Base-by-base conservation (phyloP, 2,329 filamentous ascomycete genomes). In the Paecilomyces sp. region DNA sequence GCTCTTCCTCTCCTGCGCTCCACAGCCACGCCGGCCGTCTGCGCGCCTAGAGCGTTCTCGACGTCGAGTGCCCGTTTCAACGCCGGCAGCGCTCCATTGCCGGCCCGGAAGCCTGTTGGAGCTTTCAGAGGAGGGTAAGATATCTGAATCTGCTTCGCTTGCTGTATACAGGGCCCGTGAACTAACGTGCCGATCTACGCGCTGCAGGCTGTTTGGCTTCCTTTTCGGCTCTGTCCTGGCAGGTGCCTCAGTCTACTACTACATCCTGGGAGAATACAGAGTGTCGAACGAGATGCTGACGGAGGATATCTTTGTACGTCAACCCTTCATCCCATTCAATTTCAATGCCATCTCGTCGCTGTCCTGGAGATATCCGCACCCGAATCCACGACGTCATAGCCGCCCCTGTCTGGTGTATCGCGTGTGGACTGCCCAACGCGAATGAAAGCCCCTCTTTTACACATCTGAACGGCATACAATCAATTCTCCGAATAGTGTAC, bases 301-400 rank as follows among this genome's bases (percentile, higher is more conserved):
- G 62, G 92, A 96, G 78, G 93, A 97, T 77, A 96, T 97, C 75
- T 93, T 93, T 78, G 93, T 97, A 84, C 77, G 91, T 88, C 58
- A 57, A 28, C 30, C 25, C 58, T 9, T 47, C 41, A 34, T 53
- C 24, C 13, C 31, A 28, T 28, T 56, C 33, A 47, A 22, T 22
- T 47, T n/a, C 41, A 47, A 18, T 11, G 41, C 6, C n/a, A 47
- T 15, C 41, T 47, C 9, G 41, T 15, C 12, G 36, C 18, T 47
- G 3, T 22, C 18, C 41, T 55, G 31, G 54, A 34, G 9, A 34
- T 55, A n/a, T 18, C n/a, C n/a, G 52, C 15, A 47, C 41, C n/a
- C n/a, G 15, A 18, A 47, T 47, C 41, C 41, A 47, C 41, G 41
- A 47, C 41, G 41, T 47, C 41, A 47, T 47, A 47, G n/a, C 41